Base-by-base conservation (phyloP, 371 early-diverging fungal species). In the Dinochytrium kinnereticum region DNA sequence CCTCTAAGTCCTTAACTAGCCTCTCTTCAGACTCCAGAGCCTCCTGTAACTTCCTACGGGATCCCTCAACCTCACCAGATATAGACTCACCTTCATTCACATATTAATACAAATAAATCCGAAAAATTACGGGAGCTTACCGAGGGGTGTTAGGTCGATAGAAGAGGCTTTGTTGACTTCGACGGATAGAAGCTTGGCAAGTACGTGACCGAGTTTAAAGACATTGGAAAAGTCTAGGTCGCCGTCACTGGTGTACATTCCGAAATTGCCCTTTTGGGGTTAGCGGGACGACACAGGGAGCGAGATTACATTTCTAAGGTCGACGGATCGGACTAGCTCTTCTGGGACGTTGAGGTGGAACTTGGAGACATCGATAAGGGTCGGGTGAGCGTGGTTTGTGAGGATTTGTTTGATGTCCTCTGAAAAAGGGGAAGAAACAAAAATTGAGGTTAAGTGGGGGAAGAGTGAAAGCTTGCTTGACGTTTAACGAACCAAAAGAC, bases 171-270 rank as follows among this genome's bases (percentile, higher is more conserved):
- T 53, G 5, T 53, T 13, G 55, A 53, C 17, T 26, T 53, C 55
- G 5, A 26, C 26, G 17, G 55, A 7, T 21, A 53, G 26, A 5
- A 13, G 55, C 26, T 13, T 26, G 5, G 26, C n/a, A 13, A 53
- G 55, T 7, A 26, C 55, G 5, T 13, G 26, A 53, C 26, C 5
- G 17, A 53, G 55, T 26, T 53, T 13, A 26, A 53, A 53, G 5
- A 53, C n/a, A 53, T n/a, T 53, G 10, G 55, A 53, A 53, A 53
- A 53, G 55, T 53, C 26, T 26, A 53, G 55, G n/a, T 53, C 55
- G 10, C 26, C 55, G 5, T 26, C 55, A 13, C 26, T 13, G 5
- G 55, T n/a, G 26, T 13, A 26, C 13, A 26, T 26, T 13, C 55
- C 55, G 26, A 53, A 53, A 5, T 53, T 53, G 17, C 26, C 55